Base-by-base conservation (phyloP, 1,139 yeast species). In the Hyphopichia burtonii region DNA sequence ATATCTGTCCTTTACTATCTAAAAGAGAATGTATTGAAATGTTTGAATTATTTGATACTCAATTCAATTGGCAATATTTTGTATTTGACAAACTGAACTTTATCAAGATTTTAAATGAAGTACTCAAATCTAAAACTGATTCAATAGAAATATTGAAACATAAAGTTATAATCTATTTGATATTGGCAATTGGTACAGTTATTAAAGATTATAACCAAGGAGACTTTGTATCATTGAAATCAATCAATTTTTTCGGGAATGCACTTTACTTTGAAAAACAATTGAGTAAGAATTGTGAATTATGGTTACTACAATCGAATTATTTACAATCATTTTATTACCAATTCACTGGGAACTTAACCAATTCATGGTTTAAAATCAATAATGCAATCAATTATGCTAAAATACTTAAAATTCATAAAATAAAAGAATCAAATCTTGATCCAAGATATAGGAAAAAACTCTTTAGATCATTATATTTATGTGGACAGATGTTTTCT, bases 81-180 rank as follows among this genome's bases (percentile, higher is more conserved):
- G 18, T 16, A 5, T 30, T 30, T 30, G 32, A 30, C 14, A n/a
- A 7, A 7, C 4, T 4, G 12, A 5, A 30, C 14, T 30, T 30
- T 16, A 4, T 3, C 4, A 30, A 30, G 14, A 30, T 30, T 30
- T 8, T 30, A 8, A 12, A 30, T 11, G 32, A n/a, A 8, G 11
- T 30, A n/a, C 14, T 14, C 11, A 16, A n/a, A n/a, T 11, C n/a
- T 7, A 11, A 11, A 6, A 14, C 6, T 27, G 15, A 27, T 12
- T 12, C n/a, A 27, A 16, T n/a, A n/a, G 17, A 30, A 25, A 25
- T 9, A 4, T 4, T 7, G 12, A 30, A 15, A 16, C 12, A 30
- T 7, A 8, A 15, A n/a, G 67, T 41, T 3, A 9, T 47, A 2
- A 17, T 47, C 4, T 46, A 47, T 33, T 14, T 47, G 16, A 27